Evolutionary conservation across 345 rosid species (phyloP).

Genomic region (Rhodomyrtus tomentosa): DNA sequence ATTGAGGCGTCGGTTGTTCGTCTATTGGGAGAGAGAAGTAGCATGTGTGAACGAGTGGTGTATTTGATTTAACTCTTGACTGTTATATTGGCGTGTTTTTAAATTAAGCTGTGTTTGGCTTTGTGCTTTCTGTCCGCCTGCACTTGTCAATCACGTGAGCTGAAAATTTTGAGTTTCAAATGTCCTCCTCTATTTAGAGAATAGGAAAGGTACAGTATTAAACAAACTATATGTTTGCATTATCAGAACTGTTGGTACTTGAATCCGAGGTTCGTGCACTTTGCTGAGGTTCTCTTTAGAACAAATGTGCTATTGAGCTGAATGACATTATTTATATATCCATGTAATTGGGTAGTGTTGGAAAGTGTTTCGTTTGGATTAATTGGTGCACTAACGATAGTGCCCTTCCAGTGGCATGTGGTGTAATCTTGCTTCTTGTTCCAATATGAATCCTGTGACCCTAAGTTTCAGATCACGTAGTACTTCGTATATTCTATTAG

Average conservation of each 20-base stretch:
- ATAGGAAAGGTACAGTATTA: background rate
- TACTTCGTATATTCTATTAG: background rate
- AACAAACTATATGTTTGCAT: background rate
- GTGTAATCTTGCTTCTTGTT: background rate
- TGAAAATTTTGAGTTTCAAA: background rate
- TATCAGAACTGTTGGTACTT: background rate
- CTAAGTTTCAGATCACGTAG: background rate
- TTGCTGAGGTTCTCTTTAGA: background rate
- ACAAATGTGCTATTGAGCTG: background rate
- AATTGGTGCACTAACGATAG: background rate
- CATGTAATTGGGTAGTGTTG: background rate
- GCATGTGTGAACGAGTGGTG: background rate
- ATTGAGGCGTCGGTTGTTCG: background rate
- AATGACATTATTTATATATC: background rate
- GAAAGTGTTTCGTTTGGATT: background rate
- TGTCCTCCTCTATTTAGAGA: background rate
- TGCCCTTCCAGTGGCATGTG: background rate
- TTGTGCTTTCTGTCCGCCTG: background rate
- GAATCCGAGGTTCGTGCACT: background rate
- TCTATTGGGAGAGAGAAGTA: background rate
- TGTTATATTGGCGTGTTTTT: background rate
- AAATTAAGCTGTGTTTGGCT: background rate
- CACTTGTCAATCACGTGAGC: background rate
- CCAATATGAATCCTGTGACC: background rate
- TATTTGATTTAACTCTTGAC: background rate